Base-by-base conservation (phyloP, 192 early-diverging fungal species). In the Helicostylum pulchrum region DNA sequence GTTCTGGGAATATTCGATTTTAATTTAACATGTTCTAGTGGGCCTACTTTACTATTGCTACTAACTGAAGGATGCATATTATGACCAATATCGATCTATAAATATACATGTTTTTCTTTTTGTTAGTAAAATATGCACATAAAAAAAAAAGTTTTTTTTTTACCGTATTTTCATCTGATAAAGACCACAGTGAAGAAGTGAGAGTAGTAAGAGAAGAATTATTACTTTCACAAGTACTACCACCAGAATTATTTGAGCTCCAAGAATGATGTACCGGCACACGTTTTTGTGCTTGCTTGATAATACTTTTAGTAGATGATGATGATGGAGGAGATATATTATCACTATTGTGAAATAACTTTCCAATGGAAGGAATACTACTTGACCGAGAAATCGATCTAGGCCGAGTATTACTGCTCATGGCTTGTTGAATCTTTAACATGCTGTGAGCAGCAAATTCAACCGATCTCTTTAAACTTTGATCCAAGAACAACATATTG, bases 401-500 rank as follows among this genome's bases (percentile, higher is more conserved):
- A 5, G 66, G 52, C 7, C 58, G 49, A 45, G 12, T 14, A 17
- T 53, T 6, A 39, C 36, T 9, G 36, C 0, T 39, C 7, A 26
- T 21, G 2, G 20, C 51, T n/a, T 51, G 32, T 23, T 44, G 50
- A 1, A 20, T 34, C 7, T 61, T 55, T 11, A 17, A 20, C 2
- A 15, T n/a, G 4, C 61, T 51, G 31, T 11, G n/a, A 1, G 46
- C 59, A 14, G 53, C 26, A 20, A 53, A 55, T 32, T 53, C 50
- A 12, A 26, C 15, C 34, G 58, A 61, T 44, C 52, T 39, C 46
- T 58, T 68, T 48, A 68, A 34, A 31, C 60, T 43, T 7, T 34
- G 42, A 30, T 61, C 66, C 14, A 50, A 45, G 5, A 53, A 62
- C 31, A 59, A 71, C 62, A 36, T 50, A 12, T 76, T 76, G 47